phyloP scores from a whole-genome alignment of 2,329 filamentous ascomycete species.

The Colletotrichum sidae region DNA sequence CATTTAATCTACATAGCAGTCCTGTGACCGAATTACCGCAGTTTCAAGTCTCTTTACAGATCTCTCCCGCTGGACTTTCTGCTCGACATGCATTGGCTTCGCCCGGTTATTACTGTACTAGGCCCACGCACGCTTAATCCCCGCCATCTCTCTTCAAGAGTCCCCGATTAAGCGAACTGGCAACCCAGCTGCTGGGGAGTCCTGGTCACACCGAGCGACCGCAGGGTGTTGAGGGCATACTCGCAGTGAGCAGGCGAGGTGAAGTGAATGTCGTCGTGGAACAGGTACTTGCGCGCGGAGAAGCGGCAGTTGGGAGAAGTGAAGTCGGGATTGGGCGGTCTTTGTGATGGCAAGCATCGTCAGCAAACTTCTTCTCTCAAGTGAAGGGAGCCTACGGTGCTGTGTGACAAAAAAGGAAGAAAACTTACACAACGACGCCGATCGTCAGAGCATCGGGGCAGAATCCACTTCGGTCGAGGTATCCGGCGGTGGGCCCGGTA shows the following conservation, averaged over 20 bases:
- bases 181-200: constrained; percentile 18
- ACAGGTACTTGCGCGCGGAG: constrained; percentile 21
- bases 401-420: background rate
- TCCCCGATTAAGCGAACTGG: background rate
- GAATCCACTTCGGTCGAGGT: constrained; percentile 8
- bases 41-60: too few species aligned
- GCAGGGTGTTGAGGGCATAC: constrained; percentile 16
- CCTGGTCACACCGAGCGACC: constrained; percentile 6
- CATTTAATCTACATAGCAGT: too few species aligned
- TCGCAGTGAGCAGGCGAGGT: constrained; percentile 24
- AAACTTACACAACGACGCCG: constrained; percentile 12
- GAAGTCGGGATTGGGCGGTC: constrained; percentile 7
- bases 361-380: too few species aligned
- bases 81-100: too few species aligned
- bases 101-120: too few species aligned
- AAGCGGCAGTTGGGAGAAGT: constrained; percentile 12
- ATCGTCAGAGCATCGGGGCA: constrained; percentile 3
- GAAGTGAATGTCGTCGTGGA: constrained; percentile 23
- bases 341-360: background rate
- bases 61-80: too few species aligned
- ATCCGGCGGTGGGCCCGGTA: constrained; percentile 7
- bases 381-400: too few species aligned
- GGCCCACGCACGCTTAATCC: too few species aligned
- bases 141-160: too few species aligned
- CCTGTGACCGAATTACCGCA: too few species aligned